Evolutionary conservation across 352 stramenopile species (phyloP), one percentile per base, ranked within the genome.

Genomic region (Detonula confervacea): DNA sequence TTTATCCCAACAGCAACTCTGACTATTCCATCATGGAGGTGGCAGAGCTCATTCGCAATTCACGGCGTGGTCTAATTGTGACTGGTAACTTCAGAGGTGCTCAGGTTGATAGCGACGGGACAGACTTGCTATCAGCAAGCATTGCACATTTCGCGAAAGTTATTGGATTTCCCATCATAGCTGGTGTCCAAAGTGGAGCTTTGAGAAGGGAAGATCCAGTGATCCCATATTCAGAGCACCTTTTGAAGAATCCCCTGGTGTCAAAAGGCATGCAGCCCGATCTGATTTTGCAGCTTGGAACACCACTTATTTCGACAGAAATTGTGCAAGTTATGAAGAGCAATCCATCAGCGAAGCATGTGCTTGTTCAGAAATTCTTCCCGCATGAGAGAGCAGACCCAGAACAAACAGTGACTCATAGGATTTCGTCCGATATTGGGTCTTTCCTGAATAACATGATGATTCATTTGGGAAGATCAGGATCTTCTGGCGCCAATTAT

Each of bases 181-280:
- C 86, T 24, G 79, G 87, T 57, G 81, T 87, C 18, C 84, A 91
- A 69, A 82, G 65, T 54, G 87, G 83, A 39, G 60, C 47, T 49
- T 47, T 93, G 7, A 71, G 87, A 55, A 83, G 83, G 64, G 73
- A 82, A 67, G 79, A 69, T 49, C 39, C 73, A 44, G 84, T 92
- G 11, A 70, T 94, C 59, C 82, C 79, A 56, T 94, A 91, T 82
- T 79, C 87, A 20, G 89, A 94, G 61, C 86, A 92, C 54, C n/a
- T 94, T 5, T 69, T 94, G 30, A 90, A 90, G 52, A 76, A 79
- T 71, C 81, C 86, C 51, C 18, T 74, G 11, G 65, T 92, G 11
- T 59, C 74, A 5, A 64, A 87, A 12, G 81, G 81, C 20, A 67
- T 93, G 11, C 69, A 87, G 39, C 85, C 89, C 7, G 89, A 94